These are phyloP conservation scores for Schizosaccharomyces pombe DNA, from an alignment of 805 yeast species.

Conservation along the genomic window ASM294v3 CU329670.1:2013501-2014000, in stretches of 20 bases:
- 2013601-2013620: slow-evolving; percentile 76
- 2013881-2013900: background rate
- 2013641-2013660: slow-evolving; percentile 43
- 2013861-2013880: background rate
- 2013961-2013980: no score
- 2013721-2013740: background rate
- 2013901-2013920: background rate
- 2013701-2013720: slow-evolving; percentile 21
- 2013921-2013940: background rate
- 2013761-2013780: slow-evolving; percentile 36
- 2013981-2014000: no score
- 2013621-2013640: slow-evolving; percentile 73
- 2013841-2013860: slow-evolving; percentile 2
- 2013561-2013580: slow-evolving; percentile 91
- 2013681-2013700: slow-evolving; percentile 81
- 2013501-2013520: slow-evolving; percentile 52
- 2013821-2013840: slow-evolving; percentile 50
- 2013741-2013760: slow-evolving; percentile 7
- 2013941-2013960: no score
- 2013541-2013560: slow-evolving; percentile 89
- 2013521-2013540: slow-evolving; percentile 76
- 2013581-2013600: slow-evolving; percentile 78
- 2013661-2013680: slow-evolving; percentile 51
- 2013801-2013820: slow-evolving; percentile 51
- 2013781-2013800: slow-evolving; percentile 54